phyloP scores from a whole-genome alignment of 495 filamentous ascomycete species.

The Daldinia concentrica region DNA sequence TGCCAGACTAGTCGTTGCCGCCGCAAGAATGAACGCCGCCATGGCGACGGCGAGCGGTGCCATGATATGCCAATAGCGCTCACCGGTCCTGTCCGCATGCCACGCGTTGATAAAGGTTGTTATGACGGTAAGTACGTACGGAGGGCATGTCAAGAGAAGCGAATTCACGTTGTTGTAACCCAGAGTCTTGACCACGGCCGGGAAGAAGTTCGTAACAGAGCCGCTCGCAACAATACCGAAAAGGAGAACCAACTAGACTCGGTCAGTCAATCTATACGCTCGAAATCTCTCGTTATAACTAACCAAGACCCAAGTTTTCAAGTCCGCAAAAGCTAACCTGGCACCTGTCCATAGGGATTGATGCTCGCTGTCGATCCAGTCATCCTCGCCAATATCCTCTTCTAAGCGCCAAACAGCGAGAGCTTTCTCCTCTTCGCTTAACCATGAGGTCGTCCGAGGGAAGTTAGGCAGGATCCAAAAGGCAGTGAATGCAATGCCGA shows the following conservation, averaged over 20 bases:
- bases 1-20: conserved; percentile 67
- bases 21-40: conserved; percentile 78
- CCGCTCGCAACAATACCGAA: conserved; percentile 76
- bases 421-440: conserved; percentile 72
- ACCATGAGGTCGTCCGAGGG: conserved; percentile 78
- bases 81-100: conserved; percentile 81
- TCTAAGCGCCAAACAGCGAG: conserved; percentile 76
- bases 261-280: conserved; percentile 13
- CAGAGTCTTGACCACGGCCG: conserved; percentile 80
- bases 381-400: conserved; percentile 82
- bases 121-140: conserved; percentile 76
- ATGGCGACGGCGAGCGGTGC: conserved; percentile 74
- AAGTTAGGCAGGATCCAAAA: conserved; percentile 79
- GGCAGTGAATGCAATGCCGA: conserved; percentile 56
- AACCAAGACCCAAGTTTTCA: conserved; percentile 77
- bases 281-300: conserved; percentile 26
- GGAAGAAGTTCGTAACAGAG: conserved; percentile 90
- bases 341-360: conserved; percentile 73
- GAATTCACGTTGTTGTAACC: conserved; percentile 64
- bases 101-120: conserved; percentile 76
- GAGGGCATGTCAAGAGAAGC: conserved; percentile 79
- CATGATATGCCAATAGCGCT: conserved; percentile 81
- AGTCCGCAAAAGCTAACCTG: conserved; percentile 74
- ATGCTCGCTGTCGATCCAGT: conserved; percentile 70
- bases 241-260: conserved; percentile 66